These are phyloP conservation scores for Graphilbum fragrans DNA, from an alignment of 2,329 filamentous ascomycete species.

Conservation along the genomic window DNA sequence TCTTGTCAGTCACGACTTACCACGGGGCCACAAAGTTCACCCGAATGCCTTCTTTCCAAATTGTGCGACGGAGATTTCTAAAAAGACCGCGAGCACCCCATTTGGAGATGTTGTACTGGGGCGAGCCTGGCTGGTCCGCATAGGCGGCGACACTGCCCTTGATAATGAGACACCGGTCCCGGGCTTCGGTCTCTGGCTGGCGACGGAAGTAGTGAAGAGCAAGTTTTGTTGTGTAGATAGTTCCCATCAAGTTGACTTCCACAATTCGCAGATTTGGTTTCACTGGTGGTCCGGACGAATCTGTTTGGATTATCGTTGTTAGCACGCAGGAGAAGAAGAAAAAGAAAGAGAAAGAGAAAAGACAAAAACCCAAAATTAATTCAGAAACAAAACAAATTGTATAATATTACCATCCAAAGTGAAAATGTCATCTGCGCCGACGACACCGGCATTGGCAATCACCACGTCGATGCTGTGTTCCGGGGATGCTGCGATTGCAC, in stretches of 20 bases:
- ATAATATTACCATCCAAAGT: conserved; percentile 1
- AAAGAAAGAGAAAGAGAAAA: not conserved
- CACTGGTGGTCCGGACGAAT: conserved; percentile 14
- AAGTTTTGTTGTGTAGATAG: conserved; percentile 31
- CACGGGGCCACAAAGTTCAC: conserved; percentile 34
- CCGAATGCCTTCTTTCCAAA: conserved; percentile 28
- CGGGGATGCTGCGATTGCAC: conserved; percentile 22
- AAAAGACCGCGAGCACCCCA: conserved; percentile 31
- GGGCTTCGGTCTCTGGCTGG: conserved; percentile 21
- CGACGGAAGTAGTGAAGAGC: conserved; percentile 32
- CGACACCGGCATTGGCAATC: conserved; percentile 34
- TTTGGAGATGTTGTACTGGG: conserved; percentile 29
- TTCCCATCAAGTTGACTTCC: conserved; percentile 28
- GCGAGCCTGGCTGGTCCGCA: conserved; percentile 29
- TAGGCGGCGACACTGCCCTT: conserved; percentile 34
- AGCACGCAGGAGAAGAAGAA: not conserved
- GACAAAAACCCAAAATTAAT: not conserved
- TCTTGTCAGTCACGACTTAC: conserved; percentile 11
- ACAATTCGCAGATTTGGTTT: conserved; percentile 29
- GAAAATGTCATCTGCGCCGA: conserved; percentile 10
- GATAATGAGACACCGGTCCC: conserved; percentile 35
- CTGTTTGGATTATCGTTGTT: not conserved
- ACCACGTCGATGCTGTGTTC: conserved; percentile 29
- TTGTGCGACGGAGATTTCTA: conserved; percentile 23
- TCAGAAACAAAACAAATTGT: not conserved